Evolutionary conservation across 768 basidiomycete species (phyloP).

Genomic region (Xerocomus potaroensis): DNA sequence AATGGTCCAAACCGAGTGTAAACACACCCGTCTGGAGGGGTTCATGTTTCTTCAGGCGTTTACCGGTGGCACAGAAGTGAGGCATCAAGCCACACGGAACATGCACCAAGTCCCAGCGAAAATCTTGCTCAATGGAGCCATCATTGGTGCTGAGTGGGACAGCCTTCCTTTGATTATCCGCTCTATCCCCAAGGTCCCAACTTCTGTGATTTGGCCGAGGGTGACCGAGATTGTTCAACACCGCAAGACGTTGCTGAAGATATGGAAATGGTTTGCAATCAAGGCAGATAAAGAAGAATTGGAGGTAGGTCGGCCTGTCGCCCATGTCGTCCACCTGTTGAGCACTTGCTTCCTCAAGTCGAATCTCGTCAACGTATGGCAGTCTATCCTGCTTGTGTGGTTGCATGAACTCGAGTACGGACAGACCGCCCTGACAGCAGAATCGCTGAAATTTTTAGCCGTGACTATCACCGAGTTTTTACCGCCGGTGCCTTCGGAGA

Average conservation of each 20-base stretch:
- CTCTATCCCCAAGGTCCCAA: slow-evolving; percentile 22
- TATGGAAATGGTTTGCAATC: slow-evolving; percentile 35
- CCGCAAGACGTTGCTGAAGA: slow-evolving; percentile 36
- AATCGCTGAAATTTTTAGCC: slow-evolving; percentile 34
- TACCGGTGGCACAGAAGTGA: slow-evolving; percentile 20
- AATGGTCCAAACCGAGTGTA: slow-evolving; percentile 32
- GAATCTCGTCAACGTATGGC: slow-evolving; percentile 46
- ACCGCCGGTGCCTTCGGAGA: slow-evolving; percentile 4
- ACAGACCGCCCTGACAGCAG: slow-evolving; percentile 32
- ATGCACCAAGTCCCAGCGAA: slow-evolving; percentile 26
- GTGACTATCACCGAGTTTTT: slow-evolving; percentile 37
- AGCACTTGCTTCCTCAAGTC: slow-evolving; percentile 26
- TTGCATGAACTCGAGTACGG: slow-evolving; percentile 40
- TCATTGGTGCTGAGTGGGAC: slow-evolving; percentile 29
- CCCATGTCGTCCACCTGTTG: slow-evolving; percentile 1
- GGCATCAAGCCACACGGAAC: slow-evolving; percentile 1
- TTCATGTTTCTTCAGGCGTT: slow-evolving; percentile 36
- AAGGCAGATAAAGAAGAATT: slow-evolving; percentile 12
- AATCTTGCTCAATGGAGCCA: slow-evolving; percentile 43
- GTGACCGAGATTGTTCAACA: slow-evolving; percentile 37
- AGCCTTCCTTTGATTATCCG: slow-evolving; percentile 26
- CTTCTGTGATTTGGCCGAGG: slow-evolving; percentile 31
- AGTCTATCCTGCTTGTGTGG: slow-evolving; percentile 50
- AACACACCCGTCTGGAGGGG: slow-evolving; percentile 30
- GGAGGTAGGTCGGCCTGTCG: slow-evolving; percentile 22